phyloP scores from a whole-genome alignment of 2,329 filamentous ascomycete species.

The Raffaelea albimanens region DNA sequence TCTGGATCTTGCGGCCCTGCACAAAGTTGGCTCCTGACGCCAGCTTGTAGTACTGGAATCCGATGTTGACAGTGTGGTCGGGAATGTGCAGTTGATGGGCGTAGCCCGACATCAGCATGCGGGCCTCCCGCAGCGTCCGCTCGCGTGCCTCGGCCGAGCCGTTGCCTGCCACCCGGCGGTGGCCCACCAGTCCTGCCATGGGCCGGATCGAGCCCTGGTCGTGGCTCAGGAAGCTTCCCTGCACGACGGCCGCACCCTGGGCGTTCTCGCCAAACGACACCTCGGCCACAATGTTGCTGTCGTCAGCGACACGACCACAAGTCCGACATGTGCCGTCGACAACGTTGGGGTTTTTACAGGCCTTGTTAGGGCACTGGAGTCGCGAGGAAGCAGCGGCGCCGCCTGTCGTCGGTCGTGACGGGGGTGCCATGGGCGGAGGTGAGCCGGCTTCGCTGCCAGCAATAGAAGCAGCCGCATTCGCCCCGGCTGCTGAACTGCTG shows the following conservation, averaged over 20 bases:
- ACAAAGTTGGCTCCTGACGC: conserved; percentile 68
- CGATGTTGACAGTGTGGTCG: conserved; percentile 54
- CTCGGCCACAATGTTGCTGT: conserved; percentile 85
- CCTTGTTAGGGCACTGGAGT: conserved; percentile 47
- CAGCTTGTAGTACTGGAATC: conserved; percentile 66
- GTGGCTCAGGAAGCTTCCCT: conserved; percentile 79
- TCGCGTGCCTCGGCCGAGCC: conserved; percentile 49
- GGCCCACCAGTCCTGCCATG: conserved; percentile 49
- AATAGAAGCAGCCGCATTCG: neutral
- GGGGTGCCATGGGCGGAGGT: neutral
- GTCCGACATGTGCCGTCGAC: conserved; percentile 64
- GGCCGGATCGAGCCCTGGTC: conserved; percentile 73
- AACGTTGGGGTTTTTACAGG: conserved; percentile 51
- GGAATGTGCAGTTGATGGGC: conserved; percentile 49
- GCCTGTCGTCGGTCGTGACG: neutral
- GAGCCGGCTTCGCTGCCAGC: neutral
- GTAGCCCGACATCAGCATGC: conserved; percentile 52
- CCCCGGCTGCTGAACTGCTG: conserved; percentile 7
- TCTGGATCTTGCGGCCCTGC: conserved; percentile 74
- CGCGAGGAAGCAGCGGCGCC: conserved; percentile 18
- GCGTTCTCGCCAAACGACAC: conserved; percentile 84
- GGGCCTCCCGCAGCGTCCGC: conserved; percentile 49
- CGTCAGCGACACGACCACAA: conserved; percentile 76
- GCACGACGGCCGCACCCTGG: conserved; percentile 77
- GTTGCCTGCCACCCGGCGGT: conserved; percentile 43